Conservation (phyloP, 2,329 filamentous ascomycete species). For the Pestalotiopsis sp. region DNA sequence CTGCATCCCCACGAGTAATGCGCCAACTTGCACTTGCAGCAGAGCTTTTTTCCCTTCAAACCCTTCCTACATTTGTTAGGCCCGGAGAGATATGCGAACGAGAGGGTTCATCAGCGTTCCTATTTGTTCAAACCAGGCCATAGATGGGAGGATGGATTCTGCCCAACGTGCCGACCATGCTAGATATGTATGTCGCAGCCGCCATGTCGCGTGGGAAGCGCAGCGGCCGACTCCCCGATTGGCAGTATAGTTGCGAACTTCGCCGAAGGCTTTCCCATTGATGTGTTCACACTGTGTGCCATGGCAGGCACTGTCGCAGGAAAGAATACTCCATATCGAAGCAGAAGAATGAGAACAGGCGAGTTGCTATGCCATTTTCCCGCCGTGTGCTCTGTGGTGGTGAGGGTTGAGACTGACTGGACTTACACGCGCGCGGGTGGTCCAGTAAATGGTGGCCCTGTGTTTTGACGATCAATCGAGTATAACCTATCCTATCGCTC, state of each 20-base stretch:
- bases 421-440: constrained; percentile 6
- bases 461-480: constrained; percentile 4
- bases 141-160: not conserved
- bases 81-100: constrained; percentile 3
- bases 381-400: not conserved
- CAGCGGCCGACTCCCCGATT: constrained; percentile 2
- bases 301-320: constrained; percentile 3
- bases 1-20: constrained; percentile 4
- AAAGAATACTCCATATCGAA: not conserved
- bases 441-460: not conserved
- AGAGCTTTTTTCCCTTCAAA: not conserved
- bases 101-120: not conserved
- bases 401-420: not conserved
- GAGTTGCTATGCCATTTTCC: not conserved
- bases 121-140: constrained; percentile 1
- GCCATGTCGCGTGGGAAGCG: constrained; percentile 7
- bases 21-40: not conserved
- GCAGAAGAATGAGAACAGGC: not conserved
- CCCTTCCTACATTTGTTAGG: constrained; percentile 4
- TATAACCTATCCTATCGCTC: not conserved
- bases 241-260: constrained; percentile 1
- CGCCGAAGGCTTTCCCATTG: not conserved
- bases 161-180: constrained; percentile 8
- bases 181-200: constrained; percentile 8
- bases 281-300: not conserved